These are phyloP conservation scores for Entomophthora muscae DNA, from an alignment of 371 early-diverging fungal species.

Conservation along the genomic window DNA sequence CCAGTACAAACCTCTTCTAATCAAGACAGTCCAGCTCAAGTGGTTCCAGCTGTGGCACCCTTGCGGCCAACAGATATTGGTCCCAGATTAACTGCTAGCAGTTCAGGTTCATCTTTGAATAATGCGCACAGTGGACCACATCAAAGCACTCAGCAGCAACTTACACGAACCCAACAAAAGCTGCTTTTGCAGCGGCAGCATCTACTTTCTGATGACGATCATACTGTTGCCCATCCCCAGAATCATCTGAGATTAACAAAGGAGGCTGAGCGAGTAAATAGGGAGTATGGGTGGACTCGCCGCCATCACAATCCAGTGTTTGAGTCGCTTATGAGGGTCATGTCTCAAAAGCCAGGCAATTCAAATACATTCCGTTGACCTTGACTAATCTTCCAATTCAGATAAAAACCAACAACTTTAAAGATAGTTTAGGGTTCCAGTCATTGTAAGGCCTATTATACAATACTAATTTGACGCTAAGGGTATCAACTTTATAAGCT, in stretches of 20 bases:
- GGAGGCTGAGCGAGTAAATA: slow-evolving; percentile 24
- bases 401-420: too few species aligned
- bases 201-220: slow-evolving; percentile 23
- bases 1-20: not conserved
- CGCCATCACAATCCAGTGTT: not conserved
- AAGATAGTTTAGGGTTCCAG: too few species aligned
- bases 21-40: too few species aligned
- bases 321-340: not conserved
- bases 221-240: slow-evolving; percentile 22
- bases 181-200: slow-evolving; percentile 26
- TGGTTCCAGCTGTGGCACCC: not conserved
- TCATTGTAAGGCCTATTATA: too few species aligned
- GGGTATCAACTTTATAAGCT: too few species aligned
- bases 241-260: slow-evolving; percentile 27
- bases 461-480: too few species aligned
- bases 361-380: too few species aligned
- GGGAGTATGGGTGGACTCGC: slow-evolving; percentile 18
- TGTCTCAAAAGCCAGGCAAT: not conserved
- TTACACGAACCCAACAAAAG: slow-evolving; percentile 33
- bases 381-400: too few species aligned
- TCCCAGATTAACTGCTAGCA: not conserved
- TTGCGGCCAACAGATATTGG: not conserved
- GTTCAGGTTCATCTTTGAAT: not conserved
- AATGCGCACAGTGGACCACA: not conserved
- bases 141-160: slow-evolving; percentile 5